Evolutionary conservation across 345 rosid species (phyloP).

Genomic region (Pseudoturritis turrita): DNA sequence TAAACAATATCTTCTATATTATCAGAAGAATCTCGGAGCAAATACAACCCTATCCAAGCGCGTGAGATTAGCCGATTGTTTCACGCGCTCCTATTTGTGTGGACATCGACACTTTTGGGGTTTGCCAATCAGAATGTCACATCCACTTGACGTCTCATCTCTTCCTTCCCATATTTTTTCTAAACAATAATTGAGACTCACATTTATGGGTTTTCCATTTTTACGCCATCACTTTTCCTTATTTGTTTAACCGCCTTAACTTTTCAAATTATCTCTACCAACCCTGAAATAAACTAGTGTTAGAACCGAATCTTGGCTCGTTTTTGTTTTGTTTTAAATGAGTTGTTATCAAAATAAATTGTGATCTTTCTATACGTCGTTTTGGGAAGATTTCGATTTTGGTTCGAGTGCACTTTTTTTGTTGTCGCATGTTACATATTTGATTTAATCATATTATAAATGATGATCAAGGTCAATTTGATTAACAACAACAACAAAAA

Average conservation of each 20-base stretch:
- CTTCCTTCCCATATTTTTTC: slow-evolving; percentile 6
- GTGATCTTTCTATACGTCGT: no score
- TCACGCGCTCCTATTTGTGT: slow-evolving; percentile 18
- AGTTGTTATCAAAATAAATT: no score
- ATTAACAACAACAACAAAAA: no score
- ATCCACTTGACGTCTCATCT: slow-evolving; percentile 21
- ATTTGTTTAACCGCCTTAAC: neutral
- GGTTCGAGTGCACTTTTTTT: no score
- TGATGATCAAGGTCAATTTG: no score
- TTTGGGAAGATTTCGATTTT: no score
- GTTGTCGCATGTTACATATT: no score
- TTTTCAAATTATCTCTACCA: no score
- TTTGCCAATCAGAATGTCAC: neutral
- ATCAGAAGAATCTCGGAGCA: neutral
- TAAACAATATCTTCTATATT: neutral
- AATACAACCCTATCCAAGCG: slow-evolving; percentile 8
- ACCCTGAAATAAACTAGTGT: no score
- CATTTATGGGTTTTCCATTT: neutral
- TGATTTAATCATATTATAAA: no score
- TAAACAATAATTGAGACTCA: slow-evolving; percentile 16
- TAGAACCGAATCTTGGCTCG: no score
- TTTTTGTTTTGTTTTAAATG: no score
- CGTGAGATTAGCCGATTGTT: neutral
- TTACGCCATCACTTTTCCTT: neutral
- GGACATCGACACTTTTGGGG: slow-evolving; percentile 3